phyloP scores from a whole-genome alignment of 1,139 yeast species.

The Geotrichum citri-aurantii region DNA sequence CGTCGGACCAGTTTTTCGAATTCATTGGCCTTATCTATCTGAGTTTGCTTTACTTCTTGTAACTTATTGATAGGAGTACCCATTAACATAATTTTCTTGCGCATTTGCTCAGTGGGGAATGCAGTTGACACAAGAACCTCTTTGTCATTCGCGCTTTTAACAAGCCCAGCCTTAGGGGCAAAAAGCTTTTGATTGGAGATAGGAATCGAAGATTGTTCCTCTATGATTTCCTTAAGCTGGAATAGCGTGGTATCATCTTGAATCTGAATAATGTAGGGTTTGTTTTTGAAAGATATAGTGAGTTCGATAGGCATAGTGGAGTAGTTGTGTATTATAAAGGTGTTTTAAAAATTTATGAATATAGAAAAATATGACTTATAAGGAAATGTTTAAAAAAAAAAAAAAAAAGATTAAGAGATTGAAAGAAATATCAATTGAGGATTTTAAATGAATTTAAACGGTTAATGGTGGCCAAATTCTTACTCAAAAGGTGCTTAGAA shows the following conservation, averaged over 20 bases:
- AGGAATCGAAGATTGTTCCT: conserved; percentile 29
- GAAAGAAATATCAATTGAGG: not conserved
- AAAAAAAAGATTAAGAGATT: not conserved
- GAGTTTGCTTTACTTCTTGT: conserved; percentile 28
- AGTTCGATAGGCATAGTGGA: conserved; percentile 4
- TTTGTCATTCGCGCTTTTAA: conserved; percentile 22
- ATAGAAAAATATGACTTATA: not conserved
- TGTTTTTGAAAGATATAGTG: conserved; percentile 15
- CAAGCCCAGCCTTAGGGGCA: conserved; percentile 29
- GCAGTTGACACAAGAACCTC: conserved; percentile 21
- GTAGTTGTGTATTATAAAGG: too few relatives aligned
- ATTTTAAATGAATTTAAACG: not conserved
- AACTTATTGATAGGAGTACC: conserved; percentile 29
- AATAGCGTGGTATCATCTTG: conserved; percentile 20
- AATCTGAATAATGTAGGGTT: conserved; percentile 4
- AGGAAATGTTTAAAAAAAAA: not conserved
- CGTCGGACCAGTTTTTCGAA: conserved; percentile 19
- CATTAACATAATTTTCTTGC: conserved; percentile 28
- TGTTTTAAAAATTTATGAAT: not conserved
- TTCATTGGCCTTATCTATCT: conserved; percentile 25
- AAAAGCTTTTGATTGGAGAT: conserved; percentile 30
- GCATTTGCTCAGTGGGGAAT: conserved; percentile 23
- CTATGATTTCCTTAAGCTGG: conserved; percentile 27
- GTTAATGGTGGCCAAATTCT: not conserved
- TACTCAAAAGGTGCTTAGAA: not conserved